Evolutionary conservation across 305 asterid species (phyloP), one percentile per base, ranked within the genome.

Genomic region (Andrographis paniculata): DNA sequence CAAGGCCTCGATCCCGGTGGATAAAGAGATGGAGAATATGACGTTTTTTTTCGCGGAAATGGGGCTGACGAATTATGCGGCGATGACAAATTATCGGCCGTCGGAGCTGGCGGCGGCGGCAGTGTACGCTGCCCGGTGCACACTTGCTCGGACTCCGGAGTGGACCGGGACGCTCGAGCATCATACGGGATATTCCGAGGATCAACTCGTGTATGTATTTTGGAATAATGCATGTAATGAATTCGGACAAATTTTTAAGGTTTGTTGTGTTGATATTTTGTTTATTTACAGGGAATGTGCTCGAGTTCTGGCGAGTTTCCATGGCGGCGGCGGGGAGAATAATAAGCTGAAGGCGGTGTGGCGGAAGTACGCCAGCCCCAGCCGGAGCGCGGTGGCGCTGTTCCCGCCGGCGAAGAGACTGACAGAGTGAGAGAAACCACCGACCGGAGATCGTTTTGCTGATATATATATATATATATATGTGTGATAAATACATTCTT

Each of bases 91-190:
- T n/a, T 70, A 57, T 59, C 43, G 78, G 52, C 85, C 93, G 16
- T 88, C 97, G 4, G 56, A 62, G 70, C 33, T 88, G 7, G 80
- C 94, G 14, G 94, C 97, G 18, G 53, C 94, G 4, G 79, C 95
- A 0, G 94, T 84, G 3, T 88, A 88, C 36, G 82, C 85, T 9
- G 95, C 95, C 4, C 87, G 94, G 13, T 64, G 80, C 70, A 82
- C 94, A 3, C 80, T 88, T 14, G 53, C 59, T 20, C 60, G 59
- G 70, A 43, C 24, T 5, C 87, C 89, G 5, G 1, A 37, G 1
- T 88, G 97, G 97, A 75, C 79, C 0, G 75, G 59, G 47, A 88
- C 95, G 14, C 65, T 88, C 50, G 68, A 68, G 69, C 87, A 72
- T 60, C 78, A 84, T 15, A 88, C 85, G 0, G 91, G 94, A 23